Evolutionary conservation across 2,329 filamentous ascomycete genomes (phyloP), one percentile per base, ranked within the genome.

Genomic region (Pseudogymnoascus sp.): DNA sequence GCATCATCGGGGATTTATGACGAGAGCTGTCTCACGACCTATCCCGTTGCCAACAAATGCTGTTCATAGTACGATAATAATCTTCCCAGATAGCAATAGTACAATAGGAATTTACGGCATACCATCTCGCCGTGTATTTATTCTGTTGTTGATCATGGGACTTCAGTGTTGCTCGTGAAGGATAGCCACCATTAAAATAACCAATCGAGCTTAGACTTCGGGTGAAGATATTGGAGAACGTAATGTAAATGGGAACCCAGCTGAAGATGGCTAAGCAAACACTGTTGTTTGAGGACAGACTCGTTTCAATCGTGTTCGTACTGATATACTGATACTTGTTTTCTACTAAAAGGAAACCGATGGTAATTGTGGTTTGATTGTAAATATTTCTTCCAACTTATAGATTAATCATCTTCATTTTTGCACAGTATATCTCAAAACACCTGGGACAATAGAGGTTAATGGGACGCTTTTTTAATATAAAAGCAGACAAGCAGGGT

Each of bases 1-100:
- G 69, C 66, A n/a, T 66, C 65, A 5, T 66, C 69, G 8, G 60
- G 61, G 12, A 20, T 63, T 12, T 70, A 71, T 50, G 70, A 71
- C 63, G 66, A 64, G 3, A 65, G 65, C 58, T 70, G 69, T 16
- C 43, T 50, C 43, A 50, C 43, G 14, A 50, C 43, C 43, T 50
- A 50, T 30, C 43, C 43, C 25, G 30, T 50, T 16, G 43, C 12
- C 2, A 14, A 28, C 11, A 9, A 50, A 6, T 2, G n/a, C 28
- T 6, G 6, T 30, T 50, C 22, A 16, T 50, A 50, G 8, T 50
- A 50, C 14, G 8, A 47, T 28, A 28, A 16, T 1, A 28, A 2
- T 8, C 22, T 47, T 28, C 6, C 41, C 22, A 47, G 41, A n/a
- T 25, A 25, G 22, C 22, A 25, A 25, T 25, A 25, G 22, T 25